phyloP scores from a whole-genome alignment of 2,329 filamentous ascomycete species.

The Nemania sp. region DNA sequence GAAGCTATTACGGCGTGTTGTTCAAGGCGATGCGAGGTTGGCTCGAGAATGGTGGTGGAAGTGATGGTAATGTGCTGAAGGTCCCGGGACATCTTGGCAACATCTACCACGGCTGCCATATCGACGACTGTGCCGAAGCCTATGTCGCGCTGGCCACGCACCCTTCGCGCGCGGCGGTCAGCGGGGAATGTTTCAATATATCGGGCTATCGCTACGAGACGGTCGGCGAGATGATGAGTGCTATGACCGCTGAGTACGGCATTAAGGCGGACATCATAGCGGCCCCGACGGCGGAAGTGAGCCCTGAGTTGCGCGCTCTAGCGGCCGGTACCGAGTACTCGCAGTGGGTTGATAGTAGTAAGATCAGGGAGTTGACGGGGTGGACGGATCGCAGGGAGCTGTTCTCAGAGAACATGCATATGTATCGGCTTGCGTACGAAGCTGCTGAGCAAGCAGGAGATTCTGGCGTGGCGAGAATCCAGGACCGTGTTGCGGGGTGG shows the following conservation, averaged over 20 bases:
- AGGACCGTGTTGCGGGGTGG: conserved; percentile 24
- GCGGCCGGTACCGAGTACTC: conserved; percentile 41
- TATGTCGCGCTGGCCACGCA: conserved; percentile 51
- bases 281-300: not conserved
- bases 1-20: conserved; percentile 48
- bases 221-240: conserved; percentile 42
- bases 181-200: conserved; percentile 50
- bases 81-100: conserved; percentile 42
- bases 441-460: conserved; percentile 32
- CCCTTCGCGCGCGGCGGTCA: conserved; percentile 37
- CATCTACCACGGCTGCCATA: conserved; percentile 51
- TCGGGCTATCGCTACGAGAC: conserved; percentile 51
- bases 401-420: conserved; percentile 43
- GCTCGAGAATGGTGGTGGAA: not conserved
- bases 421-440: conserved; percentile 47
- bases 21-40: conserved; percentile 40
- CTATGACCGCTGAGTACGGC: conserved; percentile 46
- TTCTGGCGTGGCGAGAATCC: conserved; percentile 34
- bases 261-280: conserved; percentile 13
- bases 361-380: conserved; percentile 45
- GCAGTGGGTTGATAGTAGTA: conserved; percentile 49
- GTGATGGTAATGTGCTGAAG: conserved; percentile 18
- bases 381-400: conserved; percentile 45
- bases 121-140: conserved; percentile 54
- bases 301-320: conserved; percentile 22